phyloP scores from a whole-genome alignment of 2,329 filamentous ascomycete species.

The Aspergillus felis region DNA sequence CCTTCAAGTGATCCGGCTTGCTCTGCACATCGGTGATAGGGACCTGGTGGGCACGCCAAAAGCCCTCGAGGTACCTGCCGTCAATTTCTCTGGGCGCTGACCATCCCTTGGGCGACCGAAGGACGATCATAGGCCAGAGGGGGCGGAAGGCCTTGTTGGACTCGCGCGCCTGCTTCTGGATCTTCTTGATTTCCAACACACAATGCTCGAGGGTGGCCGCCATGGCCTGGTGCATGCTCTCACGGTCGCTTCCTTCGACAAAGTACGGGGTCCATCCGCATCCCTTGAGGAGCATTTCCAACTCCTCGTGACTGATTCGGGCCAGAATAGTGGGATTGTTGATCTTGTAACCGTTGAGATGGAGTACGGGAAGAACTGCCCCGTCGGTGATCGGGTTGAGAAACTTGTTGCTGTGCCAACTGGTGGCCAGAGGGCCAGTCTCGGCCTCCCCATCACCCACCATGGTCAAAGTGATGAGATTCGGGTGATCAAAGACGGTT shows the following conservation, averaged over 20 bases:
- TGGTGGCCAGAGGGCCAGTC: slow-evolving; percentile 72
- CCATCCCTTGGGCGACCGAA: slow-evolving; percentile 77
- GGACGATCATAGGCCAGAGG: slow-evolving; percentile 73
- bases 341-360: slow-evolving; percentile 83
- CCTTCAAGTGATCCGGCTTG: slow-evolving; percentile 62
- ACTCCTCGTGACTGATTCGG: slow-evolving; percentile 69
- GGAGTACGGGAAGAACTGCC: slow-evolving; percentile 71
- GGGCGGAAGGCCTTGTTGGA: slow-evolving; percentile 67
- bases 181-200: slow-evolving; percentile 63
- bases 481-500: slow-evolving; percentile 68
- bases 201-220: slow-evolving; percentile 70
- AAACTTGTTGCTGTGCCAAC: slow-evolving; percentile 81
- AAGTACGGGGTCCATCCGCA: slow-evolving; percentile 80
- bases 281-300: slow-evolving; percentile 64
- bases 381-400: slow-evolving; percentile 75
- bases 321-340: slow-evolving; percentile 73
- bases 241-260: slow-evolving; percentile 69
- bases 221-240: slow-evolving; percentile 79
- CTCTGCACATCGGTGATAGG: slow-evolving; percentile 67
- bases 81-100: slow-evolving; percentile 69
- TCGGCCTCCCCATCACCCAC: slow-evolving; percentile 80
- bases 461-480: slow-evolving; percentile 72
- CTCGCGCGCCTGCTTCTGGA: slow-evolving; percentile 68
- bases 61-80: slow-evolving; percentile 68
- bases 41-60: slow-evolving; percentile 74